phyloP scores from a whole-genome alignment of 1,139 yeast genomes.

The Hanseniaspora uvarum region DNA sequence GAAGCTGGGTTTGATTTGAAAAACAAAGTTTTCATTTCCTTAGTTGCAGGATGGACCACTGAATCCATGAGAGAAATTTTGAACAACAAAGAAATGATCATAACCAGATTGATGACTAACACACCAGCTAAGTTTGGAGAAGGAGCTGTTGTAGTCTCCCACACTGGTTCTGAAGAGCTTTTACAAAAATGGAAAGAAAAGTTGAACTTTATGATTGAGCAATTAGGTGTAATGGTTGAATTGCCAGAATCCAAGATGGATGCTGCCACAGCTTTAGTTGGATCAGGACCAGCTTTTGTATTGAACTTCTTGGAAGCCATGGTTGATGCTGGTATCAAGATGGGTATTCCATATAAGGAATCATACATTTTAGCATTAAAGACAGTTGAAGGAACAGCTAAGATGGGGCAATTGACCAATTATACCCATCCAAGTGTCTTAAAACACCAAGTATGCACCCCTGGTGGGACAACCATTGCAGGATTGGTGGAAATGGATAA shows the following conservation, averaged over 20 bases:
- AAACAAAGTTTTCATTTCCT: conserved; percentile 61
- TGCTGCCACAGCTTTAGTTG: conserved; percentile 89
- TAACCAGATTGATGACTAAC: conserved; percentile 94
- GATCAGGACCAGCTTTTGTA: conserved; percentile 95
- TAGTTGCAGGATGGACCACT: conserved; percentile 88
- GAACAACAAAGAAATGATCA: conserved; percentile 28
- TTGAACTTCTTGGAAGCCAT: conserved; percentile 81
- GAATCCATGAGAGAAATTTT: conserved; percentile 42
- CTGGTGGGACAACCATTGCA: conserved; percentile 97
- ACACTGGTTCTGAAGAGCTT: conserved; percentile 31
- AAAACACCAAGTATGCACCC: conserved; percentile 86
- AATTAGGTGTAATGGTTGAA: conserved; percentile 63
- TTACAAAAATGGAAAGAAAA: conserved; percentile 45
- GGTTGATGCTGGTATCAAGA: conserved; percentile 86
- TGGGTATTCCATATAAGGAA: conserved; percentile 83
- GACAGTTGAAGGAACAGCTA: conserved; percentile 92
- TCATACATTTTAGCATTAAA: conserved; percentile 89
- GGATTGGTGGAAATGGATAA: conserved; percentile 91
- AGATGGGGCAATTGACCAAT: conserved; percentile 73
- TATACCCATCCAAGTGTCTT: conserved; percentile 77
- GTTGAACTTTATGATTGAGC: conserved; percentile 40
- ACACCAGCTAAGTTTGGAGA: conserved; percentile 88
- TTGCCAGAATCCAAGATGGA: conserved; percentile 88
- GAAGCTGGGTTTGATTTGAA: conserved; percentile 29
- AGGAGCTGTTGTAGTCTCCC: conserved; percentile 85